A percentile compares a stretch with the other conserved stretches of the same genome.
phyloP scores from a whole-genome alignment of 192 early-diverging fungal species.

The Rhizophlyctis rosea region DNA sequence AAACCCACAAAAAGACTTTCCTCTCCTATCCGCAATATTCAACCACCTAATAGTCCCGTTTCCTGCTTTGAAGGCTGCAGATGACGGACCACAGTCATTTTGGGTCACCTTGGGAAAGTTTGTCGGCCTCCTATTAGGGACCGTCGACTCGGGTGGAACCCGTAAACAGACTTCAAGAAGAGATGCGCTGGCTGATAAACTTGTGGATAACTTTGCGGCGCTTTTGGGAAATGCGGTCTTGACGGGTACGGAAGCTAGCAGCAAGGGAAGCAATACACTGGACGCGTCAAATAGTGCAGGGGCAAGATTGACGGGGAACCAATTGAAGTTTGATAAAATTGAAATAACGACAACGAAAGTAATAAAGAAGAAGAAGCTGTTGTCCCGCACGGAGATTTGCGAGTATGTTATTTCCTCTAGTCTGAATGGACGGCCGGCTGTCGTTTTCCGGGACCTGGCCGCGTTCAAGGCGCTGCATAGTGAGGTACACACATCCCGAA shows the following conservation, averaged over 20 bases:
- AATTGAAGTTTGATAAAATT: background rate
- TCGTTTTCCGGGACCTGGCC: conserved; percentile 11
- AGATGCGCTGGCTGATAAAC: conserved; percentile 22
- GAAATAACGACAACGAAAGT: conserved; percentile 9
- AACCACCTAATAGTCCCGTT: conserved; percentile 15
- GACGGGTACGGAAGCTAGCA: conserved; percentile 4
- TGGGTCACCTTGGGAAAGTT: conserved; percentile 17
- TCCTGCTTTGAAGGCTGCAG: conserved; percentile 14
- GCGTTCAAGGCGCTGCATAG: conserved; percentile 28
- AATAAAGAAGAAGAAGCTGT: conserved; percentile 8
- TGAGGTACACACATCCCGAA: conserved; percentile 9
- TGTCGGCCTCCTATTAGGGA: conserved; percentile 1
- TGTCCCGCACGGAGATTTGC: conserved; percentile 4
- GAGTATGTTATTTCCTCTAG: conserved; percentile 14
- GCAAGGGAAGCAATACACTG: background rate
- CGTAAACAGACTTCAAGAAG: conserved; percentile 12
- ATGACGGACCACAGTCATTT: conserved; percentile 3
- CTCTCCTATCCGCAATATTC: conserved; percentile 21
- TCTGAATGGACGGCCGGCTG: conserved; percentile 9
- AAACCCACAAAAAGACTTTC: conserved; percentile 6
- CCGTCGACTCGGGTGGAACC: conserved; percentile 29
- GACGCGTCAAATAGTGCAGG: background rate
- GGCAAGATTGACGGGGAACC: background rate
- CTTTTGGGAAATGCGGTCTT: conserved; percentile 23
- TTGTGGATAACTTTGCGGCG: conserved; percentile 21